Evolutionary conservation across 2,329 filamentous ascomycete species (phyloP).

Genomic region (Tolypocladium endophyticum): DNA sequence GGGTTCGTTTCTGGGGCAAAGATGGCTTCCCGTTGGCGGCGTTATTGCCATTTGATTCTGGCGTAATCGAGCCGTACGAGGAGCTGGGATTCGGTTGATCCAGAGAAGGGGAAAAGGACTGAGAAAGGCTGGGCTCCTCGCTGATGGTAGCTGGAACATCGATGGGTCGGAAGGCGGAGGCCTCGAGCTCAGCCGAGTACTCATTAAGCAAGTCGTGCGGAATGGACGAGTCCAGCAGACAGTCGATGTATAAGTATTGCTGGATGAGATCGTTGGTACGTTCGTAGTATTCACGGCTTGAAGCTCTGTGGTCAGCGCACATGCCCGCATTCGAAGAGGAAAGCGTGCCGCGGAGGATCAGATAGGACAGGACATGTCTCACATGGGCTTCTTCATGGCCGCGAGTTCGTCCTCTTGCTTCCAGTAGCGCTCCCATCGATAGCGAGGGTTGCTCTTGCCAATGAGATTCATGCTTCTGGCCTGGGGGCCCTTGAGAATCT

Average conservation of each 20-base stretch:
- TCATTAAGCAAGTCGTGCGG: constrained; percentile 87
- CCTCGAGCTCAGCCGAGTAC: constrained; percentile 55
- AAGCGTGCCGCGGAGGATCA: background rate
- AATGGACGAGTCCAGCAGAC: constrained; percentile 81
- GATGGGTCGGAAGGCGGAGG: constrained; percentile 40
- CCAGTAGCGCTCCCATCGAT: constrained; percentile 81
- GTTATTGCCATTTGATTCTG: constrained; percentile 7
- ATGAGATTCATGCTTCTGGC: constrained; percentile 80
- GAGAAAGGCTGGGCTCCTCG: constrained; percentile 47
- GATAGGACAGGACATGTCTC: constrained; percentile 8
- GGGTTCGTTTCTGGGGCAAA: constrained; percentile 62
- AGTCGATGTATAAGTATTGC: constrained; percentile 89
- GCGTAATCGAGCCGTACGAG: constrained; percentile 20
- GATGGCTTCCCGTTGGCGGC: constrained; percentile 6
- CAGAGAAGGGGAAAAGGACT: constrained; percentile 9
- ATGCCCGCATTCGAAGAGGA: background rate
- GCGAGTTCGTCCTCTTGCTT: constrained; percentile 67
- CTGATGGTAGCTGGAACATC: constrained; percentile 64
- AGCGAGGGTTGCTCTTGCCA: constrained; percentile 76
- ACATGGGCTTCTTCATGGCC: constrained; percentile 61
- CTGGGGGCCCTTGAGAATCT: constrained; percentile 55
- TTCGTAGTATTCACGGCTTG: constrained; percentile 73
- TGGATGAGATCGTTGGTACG: constrained; percentile 80
- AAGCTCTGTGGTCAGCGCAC: background rate
- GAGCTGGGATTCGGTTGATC: constrained; percentile 10